These are phyloP conservation scores for Stephania yunnanensis DNA, from an alignment of 164 flowering plant genomes.

Conservation along the genomic window DNA sequence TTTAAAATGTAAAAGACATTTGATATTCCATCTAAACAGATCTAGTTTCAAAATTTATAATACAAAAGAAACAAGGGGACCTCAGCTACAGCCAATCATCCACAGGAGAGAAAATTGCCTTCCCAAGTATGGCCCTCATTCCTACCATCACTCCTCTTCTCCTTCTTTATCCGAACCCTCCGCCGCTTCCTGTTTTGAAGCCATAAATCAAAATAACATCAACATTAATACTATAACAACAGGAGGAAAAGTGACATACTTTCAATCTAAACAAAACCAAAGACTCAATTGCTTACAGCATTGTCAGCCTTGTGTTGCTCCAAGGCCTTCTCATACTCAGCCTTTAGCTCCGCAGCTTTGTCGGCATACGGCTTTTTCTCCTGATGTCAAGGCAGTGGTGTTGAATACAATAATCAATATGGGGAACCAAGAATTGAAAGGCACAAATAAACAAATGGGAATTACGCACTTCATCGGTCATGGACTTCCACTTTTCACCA, in stretches of 20 bases:
- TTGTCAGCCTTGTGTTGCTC: constrained; percentile 31
- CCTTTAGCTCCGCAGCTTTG: constrained; percentile 67
- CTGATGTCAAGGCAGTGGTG: constrained; percentile 21
- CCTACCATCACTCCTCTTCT: constrained; percentile 14
- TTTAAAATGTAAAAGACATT: background rate
- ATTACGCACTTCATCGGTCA: constrained; percentile 62
- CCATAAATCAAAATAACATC: background rate
- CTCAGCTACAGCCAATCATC: background rate
- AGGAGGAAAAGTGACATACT: background rate
- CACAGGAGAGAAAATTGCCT: background rate
- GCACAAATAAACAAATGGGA: background rate
- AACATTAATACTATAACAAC: no score
- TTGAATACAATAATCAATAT: background rate
- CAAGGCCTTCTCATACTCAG: constrained; percentile 50
- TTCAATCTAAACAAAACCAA: background rate
- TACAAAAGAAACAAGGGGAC: background rate
- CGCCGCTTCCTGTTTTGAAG: constrained; percentile 13
- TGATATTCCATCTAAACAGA: background rate
- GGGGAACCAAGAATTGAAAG: background rate
- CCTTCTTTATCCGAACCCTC: constrained; percentile 26
- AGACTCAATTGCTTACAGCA: constrained; percentile 18
- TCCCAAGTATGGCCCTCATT: background rate
- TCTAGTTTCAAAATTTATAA: background rate
- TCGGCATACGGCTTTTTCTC: constrained; percentile 71
- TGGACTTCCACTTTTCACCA: constrained; percentile 76